Conservation (phyloP, 164 flowering plant species). For the Protea cynaroides region DNA sequence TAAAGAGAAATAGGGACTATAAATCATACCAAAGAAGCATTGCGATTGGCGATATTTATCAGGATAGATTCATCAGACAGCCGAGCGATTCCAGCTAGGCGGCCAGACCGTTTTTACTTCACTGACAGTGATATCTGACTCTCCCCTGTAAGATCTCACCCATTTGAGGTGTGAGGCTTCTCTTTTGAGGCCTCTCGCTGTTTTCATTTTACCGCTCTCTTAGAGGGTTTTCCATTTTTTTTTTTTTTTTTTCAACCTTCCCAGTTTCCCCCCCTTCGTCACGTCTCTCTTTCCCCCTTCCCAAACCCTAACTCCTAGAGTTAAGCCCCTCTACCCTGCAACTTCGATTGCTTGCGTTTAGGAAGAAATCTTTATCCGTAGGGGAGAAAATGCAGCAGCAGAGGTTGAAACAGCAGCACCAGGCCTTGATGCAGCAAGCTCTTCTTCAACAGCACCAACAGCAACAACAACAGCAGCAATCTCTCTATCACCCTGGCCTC, state of each 20-base stretch:
- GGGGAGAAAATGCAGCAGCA: not conserved
- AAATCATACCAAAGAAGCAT: too few species aligned
- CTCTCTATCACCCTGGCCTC: constrained; percentile 38
- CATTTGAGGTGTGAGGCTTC: too few species aligned
- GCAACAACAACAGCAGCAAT: constrained; percentile 12
- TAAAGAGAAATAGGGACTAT: too few species aligned
- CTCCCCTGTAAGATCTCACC: too few species aligned
- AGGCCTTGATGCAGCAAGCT: constrained; percentile 28
- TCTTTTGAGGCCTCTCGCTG: not conserved
- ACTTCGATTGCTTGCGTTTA: not conserved
- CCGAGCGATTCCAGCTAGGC: too few species aligned
- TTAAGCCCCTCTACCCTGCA: not conserved
- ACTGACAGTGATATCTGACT: too few species aligned
- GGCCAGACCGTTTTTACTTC: too few species aligned
- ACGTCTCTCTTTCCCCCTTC: not conserved
- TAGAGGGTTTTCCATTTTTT: not conserved
- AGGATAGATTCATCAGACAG: too few species aligned
- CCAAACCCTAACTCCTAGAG: not conserved
- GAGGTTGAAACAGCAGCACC: not conserved
- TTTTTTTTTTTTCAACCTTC: too few species aligned
- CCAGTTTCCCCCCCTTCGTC: not conserved
- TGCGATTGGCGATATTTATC: too few species aligned
- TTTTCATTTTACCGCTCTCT: not conserved
- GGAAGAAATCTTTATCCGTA: too few species aligned
- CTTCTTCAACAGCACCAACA: constrained; percentile 12